Base-by-base conservation (phyloP, 179 eudicot genomes). In the Gypsophila paniculata region DNA sequence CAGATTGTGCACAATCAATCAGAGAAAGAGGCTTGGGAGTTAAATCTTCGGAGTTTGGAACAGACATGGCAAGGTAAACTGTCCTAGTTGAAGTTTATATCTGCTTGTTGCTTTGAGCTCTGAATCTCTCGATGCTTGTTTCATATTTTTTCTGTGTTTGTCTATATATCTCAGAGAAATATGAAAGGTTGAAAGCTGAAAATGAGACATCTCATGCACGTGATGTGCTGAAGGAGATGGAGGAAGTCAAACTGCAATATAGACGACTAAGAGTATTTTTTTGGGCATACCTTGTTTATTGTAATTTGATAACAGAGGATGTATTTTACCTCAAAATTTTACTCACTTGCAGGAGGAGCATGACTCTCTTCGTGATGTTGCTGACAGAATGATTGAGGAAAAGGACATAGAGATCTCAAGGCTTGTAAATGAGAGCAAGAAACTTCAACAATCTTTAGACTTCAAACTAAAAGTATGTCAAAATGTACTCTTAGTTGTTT, bases 381-480 rank as follows among this genome's bases (percentile, higher is more conserved):
- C 99, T 78, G 99, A 95, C 83, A 87, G 83, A 85, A 87, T 95
- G 91, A 80, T 93, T 25, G 96, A 86, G 86, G 98, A 90, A 77
- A 95, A 90, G 82, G 99, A 95, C 82, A 84, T 69, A 77, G 99
- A 95, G 86, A 90, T 93, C 63, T 84, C 96, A 71, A 87, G 89
- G 82, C 96, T 95, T 73, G 72, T 82, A 73, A 81, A 84, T 75
- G 93, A 87, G 61, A 89, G 82, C 80, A 86, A 86, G 79, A 86
- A 84, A 57, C 85, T 95, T 70, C 91, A 76, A 29, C 91, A 72
- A 65, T 79, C 89, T 67, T 77, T 88, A 23, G 89, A 87, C 34
- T 75, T 77, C 32, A 88, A 76, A 74, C 79, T 85, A 26, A 73
- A 74, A 73, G 96, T 95, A 81, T 57, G 61, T 72, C 52, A 58